phyloP scores from a whole-genome alignment of 2,329 filamentous ascomycete species.

The Huntiella omanensis region DNA sequence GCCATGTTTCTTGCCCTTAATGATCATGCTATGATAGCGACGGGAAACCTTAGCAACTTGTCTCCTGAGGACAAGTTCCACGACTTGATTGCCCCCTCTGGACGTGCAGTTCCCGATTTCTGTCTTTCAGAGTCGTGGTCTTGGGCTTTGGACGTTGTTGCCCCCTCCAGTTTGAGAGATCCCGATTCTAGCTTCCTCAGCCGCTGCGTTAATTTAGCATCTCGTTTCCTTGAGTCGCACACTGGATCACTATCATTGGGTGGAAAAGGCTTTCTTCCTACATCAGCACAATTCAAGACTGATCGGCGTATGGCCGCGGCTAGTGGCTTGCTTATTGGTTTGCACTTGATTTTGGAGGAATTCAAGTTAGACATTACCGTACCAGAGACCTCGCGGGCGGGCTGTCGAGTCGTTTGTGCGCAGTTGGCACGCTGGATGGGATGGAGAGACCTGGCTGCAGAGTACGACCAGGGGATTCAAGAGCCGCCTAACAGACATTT shows the following conservation, averaged over 20 bases:
- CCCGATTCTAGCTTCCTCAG: slow-evolving; percentile 24
- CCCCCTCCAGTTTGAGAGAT: slow-evolving; percentile 13
- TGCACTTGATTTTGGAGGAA: slow-evolving; percentile 83
- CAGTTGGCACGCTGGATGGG: slow-evolving; percentile 71
- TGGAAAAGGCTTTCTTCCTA: slow-evolving; percentile 44
- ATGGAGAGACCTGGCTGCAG: slow-evolving; percentile 35
- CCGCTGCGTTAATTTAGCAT: slow-evolving; percentile 37
- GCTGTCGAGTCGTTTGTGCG: slow-evolving; percentile 54
- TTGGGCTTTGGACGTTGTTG: slow-evolving; percentile 46
- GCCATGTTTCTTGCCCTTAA: slow-evolving; percentile 34
- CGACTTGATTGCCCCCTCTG: background rate
- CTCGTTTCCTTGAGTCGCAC: slow-evolving; percentile 43
- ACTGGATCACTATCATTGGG: slow-evolving; percentile 37
- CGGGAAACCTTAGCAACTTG: too few species aligned
- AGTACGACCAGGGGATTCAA: slow-evolving; percentile 35
- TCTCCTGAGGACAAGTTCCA: too few species aligned
- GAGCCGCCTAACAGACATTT: slow-evolving; percentile 23
- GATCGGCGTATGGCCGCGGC: slow-evolving; percentile 41
- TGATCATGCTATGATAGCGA: background rate
- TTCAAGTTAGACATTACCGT: slow-evolving; percentile 54
- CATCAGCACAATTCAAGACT: slow-evolving; percentile 30
- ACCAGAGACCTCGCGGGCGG: slow-evolving; percentile 26
- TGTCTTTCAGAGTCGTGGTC: slow-evolving; percentile 47
- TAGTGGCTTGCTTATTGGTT: slow-evolving; percentile 49
- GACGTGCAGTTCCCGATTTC: slow-evolving; percentile 32